Conservation (phyloP, 2,329 filamentous ascomycete species). For the Hymenoscyphus linearis region DNA sequence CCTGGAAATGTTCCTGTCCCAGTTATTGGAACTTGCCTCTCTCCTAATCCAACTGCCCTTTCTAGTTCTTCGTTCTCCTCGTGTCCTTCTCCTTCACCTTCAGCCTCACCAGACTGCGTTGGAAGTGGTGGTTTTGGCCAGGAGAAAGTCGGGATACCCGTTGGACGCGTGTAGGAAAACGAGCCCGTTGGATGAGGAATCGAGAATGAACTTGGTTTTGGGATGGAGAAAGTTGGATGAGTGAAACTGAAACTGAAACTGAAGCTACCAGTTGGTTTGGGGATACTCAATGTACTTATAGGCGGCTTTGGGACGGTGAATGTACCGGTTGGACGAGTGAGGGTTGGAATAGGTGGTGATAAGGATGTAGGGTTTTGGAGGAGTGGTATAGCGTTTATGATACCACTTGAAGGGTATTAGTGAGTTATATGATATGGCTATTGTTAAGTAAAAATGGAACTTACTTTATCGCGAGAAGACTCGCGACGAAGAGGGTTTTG, state of each 20-base stretch:
- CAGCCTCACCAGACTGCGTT: neutral
- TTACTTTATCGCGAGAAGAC: neutral
- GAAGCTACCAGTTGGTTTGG: neutral
- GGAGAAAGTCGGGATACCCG: neutral
- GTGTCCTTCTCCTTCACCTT: neutral
- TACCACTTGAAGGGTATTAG: neutral
- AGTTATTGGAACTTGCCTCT: neutral
- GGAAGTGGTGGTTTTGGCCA: neutral
- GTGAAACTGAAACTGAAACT: neutral
- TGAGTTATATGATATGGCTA: neutral
- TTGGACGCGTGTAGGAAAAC: neutral
- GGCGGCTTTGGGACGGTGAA: neutral
- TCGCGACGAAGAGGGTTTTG: neutral
- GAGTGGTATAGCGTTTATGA: neutral
- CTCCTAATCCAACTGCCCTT: neutral
- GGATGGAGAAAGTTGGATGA: neutral
- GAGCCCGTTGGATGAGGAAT: neutral
- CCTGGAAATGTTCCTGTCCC: neutral
- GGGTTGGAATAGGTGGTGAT: neutral
- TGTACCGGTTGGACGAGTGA: neutral
- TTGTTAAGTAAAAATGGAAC: neutral
- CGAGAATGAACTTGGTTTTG: neutral
- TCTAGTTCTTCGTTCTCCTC: neutral
- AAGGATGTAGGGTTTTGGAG: neutral
- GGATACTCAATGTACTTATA: neutral